Percentiles rank a stretch among this genome's conserved stretches.
phyloP scores from a whole-genome alignment of 331 rosid genomes.

The Rhamnella rubrinervis region DNA sequence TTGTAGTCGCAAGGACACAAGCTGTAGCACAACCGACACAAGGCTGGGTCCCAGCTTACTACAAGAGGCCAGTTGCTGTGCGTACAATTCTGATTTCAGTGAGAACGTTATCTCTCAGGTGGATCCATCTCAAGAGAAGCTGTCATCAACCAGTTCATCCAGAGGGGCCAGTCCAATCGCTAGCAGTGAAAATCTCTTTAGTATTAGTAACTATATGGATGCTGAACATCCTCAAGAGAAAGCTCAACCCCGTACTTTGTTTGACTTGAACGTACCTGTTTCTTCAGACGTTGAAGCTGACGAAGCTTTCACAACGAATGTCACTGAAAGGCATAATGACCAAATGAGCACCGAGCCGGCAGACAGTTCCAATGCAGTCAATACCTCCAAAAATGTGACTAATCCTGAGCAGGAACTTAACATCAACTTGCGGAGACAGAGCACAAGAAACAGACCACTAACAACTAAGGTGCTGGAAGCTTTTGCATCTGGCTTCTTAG shows the following conservation, averaged over 20 bases:
- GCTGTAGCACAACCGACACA: constrained; percentile 24
- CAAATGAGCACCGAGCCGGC: constrained; percentile 35
- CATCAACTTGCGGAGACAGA: constrained; percentile 50
- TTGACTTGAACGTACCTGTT: constrained; percentile 75
- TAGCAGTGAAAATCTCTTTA: constrained; percentile 32
- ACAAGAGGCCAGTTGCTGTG: constrained; percentile 42
- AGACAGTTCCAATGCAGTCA: constrained; percentile 25
- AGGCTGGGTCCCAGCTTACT: constrained; percentile 35
- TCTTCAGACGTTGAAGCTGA: constrained; percentile 56
- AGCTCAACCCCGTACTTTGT: constrained; percentile 40
- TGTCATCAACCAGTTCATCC: constrained; percentile 34
- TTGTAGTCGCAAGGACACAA: constrained; percentile 42
- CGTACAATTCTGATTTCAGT: constrained; percentile 26
- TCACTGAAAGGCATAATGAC: constrained; percentile 32
- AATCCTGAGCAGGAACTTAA: constrained; percentile 47
- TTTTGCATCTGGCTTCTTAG: constrained; percentile 79
- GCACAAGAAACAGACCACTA: constrained; percentile 85
- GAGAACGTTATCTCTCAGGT: constrained; percentile 29
- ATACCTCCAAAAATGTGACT: constrained; percentile 24
- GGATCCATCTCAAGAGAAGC: constrained; percentile 32
- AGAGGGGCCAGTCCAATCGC: constrained; percentile 36
- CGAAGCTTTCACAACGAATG: constrained; percentile 34
- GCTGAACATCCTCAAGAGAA: constrained; percentile 42
- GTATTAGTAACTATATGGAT: constrained; percentile 25
- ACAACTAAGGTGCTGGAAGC: constrained; percentile 84